Percentiles rank a stretch among this genome's conserved stretches.
These are phyloP conservation scores for Hysterangium stoloniferum DNA, from an alignment of 768 basidiomycete species.

Conservation along the genomic window DNA sequence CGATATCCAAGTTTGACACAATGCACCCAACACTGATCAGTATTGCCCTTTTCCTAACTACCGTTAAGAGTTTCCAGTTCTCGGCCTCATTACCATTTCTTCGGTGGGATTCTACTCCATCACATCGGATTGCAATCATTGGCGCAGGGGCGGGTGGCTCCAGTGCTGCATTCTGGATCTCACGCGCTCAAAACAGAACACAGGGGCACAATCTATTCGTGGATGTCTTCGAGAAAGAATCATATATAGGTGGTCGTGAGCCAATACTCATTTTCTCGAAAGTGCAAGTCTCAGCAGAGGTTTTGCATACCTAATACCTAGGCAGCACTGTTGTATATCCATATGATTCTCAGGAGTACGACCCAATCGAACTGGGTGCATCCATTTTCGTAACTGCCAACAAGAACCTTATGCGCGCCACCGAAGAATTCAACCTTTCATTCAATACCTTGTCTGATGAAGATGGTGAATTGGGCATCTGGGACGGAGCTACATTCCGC, in stretches of 20 bases:
- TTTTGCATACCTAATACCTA: constrained; percentile 24
- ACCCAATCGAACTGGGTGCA: constrained; percentile 75
- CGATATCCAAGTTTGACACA: not conserved
- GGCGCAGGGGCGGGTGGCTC: constrained; percentile 87
- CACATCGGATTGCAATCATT: constrained; percentile 70
- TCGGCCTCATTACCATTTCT: not conserved
- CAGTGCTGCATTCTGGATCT: constrained; percentile 79
- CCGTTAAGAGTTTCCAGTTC: not conserved
- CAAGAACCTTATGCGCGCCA: constrained; percentile 64
- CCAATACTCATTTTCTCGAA: constrained; percentile 17
- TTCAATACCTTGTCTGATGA: constrained; percentile 39
- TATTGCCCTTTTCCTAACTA: not conserved
- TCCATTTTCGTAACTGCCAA: constrained; percentile 81
- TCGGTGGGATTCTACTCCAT: not conserved
- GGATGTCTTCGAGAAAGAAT: constrained; percentile 74
- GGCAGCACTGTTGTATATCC: constrained; percentile 77
- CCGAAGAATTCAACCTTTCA: constrained; percentile 70
- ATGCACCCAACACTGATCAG: not conserved
- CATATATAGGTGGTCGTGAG: constrained; percentile 82
- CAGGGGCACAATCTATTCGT: constrained; percentile 58
- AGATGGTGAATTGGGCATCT: constrained; percentile 50
- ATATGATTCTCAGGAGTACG: constrained; percentile 48
- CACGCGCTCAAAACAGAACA: constrained; percentile 58
- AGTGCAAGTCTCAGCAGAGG: not conserved
- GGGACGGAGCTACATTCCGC: constrained; percentile 75